These are phyloP conservation scores for Aspergillus sp. DNA, from an alignment of 2,329 filamentous ascomycete genomes.

Conservation along the genomic window DNA sequence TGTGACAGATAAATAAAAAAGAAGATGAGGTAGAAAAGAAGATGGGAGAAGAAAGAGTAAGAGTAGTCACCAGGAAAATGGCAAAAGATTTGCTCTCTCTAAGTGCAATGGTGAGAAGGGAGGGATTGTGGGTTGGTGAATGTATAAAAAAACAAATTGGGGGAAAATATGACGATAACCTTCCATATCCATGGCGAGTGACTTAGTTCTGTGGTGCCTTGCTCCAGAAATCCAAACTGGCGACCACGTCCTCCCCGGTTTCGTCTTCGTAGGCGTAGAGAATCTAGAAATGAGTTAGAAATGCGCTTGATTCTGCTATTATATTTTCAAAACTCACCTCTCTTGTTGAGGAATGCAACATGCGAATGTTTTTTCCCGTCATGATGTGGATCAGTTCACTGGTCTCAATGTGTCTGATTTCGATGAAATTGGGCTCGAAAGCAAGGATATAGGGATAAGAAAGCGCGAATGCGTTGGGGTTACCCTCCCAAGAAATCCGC, in stretches of 20 bases:
- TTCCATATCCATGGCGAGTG: constrained; percentile 8
- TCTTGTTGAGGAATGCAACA: constrained; percentile 93
- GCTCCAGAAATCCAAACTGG: constrained; percentile 95
- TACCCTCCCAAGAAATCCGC: constrained; percentile 96
- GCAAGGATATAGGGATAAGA: constrained; percentile 96
- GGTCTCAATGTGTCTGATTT: constrained; percentile 90
- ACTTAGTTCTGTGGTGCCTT: constrained; percentile 33
- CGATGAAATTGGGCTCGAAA: constrained; percentile 96
- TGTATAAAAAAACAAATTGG: neutral
- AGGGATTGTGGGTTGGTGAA: neutral
- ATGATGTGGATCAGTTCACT: constrained; percentile 88
- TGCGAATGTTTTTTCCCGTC: constrained; percentile 91
- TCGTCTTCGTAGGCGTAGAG: constrained; percentile 97
- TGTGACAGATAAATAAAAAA: neutral
- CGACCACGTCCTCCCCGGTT: constrained; percentile 83
- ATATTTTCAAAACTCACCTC: constrained; percentile 58
- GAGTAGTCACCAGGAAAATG: neutral
- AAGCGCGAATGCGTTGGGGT: constrained; percentile 82
- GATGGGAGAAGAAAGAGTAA: neutral
- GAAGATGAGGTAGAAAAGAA: neutral
- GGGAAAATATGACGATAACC: neutral
- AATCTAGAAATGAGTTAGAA: constrained; percentile 48
- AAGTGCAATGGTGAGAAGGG: neutral
- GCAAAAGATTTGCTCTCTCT: neutral
- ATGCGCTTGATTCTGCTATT: neutral